Evolutionary conservation across 1,284 basidiomycete species (phyloP).

Genomic region (Volvariella surrecta): DNA sequence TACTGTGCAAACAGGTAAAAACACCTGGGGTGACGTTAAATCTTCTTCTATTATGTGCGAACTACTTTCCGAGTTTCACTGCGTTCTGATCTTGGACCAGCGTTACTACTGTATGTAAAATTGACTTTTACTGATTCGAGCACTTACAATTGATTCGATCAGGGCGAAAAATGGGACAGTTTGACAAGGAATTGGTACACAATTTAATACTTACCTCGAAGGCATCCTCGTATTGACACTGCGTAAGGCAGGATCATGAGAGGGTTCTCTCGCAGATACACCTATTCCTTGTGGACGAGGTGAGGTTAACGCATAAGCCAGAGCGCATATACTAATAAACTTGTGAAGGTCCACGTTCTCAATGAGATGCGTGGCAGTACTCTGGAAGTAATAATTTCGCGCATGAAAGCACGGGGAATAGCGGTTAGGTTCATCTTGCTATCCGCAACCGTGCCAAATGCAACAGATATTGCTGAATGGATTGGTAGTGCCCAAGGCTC

Average conservation of each 20-base stretch:
- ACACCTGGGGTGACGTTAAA: constrained; percentile 65
- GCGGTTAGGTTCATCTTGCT: constrained; percentile 79
- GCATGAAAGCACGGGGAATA: constrained; percentile 78
- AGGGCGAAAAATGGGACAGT: constrained; percentile 96
- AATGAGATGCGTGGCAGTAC: constrained; percentile 86
- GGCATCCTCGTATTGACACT: constrained; percentile 6
- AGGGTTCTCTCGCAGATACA: constrained; percentile 61
- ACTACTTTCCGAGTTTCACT: not conserved
- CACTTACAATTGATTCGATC: constrained; percentile 8
- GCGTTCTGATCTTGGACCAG: constrained; percentile 25
- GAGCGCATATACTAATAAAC: not conserved
- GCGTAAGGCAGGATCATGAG: constrained; percentile 52
- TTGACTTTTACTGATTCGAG: not conserved
- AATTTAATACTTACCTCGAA: not conserved
- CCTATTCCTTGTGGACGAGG: constrained; percentile 89
- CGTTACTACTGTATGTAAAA: constrained; percentile 62
- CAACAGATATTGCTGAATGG: constrained; percentile 86
- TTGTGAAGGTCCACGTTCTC: constrained; percentile 77
- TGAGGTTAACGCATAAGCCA: constrained; percentile 19
- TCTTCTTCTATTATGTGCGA: constrained; percentile 68
- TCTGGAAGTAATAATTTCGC: constrained; percentile 86
- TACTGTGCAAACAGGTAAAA: constrained; percentile 54
- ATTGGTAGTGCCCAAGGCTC: constrained; percentile 44
- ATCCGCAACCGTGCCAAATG: constrained; percentile 93
- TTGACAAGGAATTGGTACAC: constrained; percentile 74